Evolutionary conservation across 495 filamentous ascomycete species (phyloP).

Genomic region (Aspergillus sclerotiicarbonarius): DNA sequence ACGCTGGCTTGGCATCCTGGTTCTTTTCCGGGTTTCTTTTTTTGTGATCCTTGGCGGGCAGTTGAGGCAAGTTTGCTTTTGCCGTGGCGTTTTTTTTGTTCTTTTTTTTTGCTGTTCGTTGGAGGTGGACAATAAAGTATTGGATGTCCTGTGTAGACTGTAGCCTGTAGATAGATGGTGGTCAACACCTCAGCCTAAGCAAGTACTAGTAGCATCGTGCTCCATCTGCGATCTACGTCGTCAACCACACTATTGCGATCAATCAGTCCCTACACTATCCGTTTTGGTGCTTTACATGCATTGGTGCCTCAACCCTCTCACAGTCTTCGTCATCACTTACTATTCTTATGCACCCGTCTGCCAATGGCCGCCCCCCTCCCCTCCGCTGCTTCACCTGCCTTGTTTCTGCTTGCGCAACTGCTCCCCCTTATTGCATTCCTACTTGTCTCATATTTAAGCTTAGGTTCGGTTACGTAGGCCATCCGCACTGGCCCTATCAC

Average conservation of each 20-base stretch:
- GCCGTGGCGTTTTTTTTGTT: not conserved
- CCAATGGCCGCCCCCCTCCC: not conserved
- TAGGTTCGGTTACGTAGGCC: not conserved
- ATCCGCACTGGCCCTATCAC: not conserved
- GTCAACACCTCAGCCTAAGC: no score
- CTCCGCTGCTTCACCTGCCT: not conserved
- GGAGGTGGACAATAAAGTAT: not conserved
- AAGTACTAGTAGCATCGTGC: no score
- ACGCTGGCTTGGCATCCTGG: no score
- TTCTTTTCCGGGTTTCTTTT: no score
- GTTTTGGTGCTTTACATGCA: not conserved
- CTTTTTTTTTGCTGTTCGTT: not conserved
- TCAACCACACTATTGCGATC: not conserved
- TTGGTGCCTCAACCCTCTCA: not conserved
- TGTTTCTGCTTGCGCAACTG: not conserved
- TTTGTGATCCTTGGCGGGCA: no score
- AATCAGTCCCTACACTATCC: not conserved
- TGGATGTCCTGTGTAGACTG: no score
- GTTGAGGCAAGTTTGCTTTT: not conserved
- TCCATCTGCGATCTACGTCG: not conserved
- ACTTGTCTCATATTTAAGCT: constrained; percentile 1
- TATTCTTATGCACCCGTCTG: not conserved
- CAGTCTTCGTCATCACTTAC: not conserved
- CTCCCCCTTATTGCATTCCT: not conserved
- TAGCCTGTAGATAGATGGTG: no score